phyloP scores from a whole-genome alignment of 805 yeast species.

The Myxozyma mucilagina region DNA sequence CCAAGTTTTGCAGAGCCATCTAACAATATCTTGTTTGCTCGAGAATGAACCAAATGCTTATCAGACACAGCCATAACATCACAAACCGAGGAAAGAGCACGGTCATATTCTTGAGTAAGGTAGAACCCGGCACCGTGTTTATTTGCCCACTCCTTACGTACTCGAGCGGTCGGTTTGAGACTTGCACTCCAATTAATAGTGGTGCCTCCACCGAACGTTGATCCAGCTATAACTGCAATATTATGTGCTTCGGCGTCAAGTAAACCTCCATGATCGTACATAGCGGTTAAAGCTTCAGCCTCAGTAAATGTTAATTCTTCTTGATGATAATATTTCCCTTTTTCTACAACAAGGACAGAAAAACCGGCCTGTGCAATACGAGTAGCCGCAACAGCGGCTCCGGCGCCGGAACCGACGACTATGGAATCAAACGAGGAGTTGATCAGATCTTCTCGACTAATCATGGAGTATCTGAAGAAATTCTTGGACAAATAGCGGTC shows the following conservation, averaged over 20 bases:
- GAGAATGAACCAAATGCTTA: constrained; percentile 47
- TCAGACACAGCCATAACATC: constrained; percentile 51
- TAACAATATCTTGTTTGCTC: constrained; percentile 47
- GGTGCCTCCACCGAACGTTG: constrained; percentile 60
- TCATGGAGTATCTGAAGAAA: constrained; percentile 41
- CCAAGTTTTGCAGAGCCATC: constrained; percentile 51
- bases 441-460: constrained; percentile 32
- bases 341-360: constrained; percentile 51
- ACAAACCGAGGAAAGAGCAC: constrained; percentile 50
- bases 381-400: constrained; percentile 56
- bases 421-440: constrained; percentile 47
- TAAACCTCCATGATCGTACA: constrained; percentile 48
- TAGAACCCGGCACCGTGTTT: constrained; percentile 50
- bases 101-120: constrained; percentile 47
- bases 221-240: constrained; percentile 49
- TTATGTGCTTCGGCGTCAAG: constrained; percentile 44
- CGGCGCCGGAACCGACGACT: constrained; percentile 55
- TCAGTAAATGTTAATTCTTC: constrained; percentile 45
- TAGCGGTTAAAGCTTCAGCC: constrained; percentile 40
- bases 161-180: constrained; percentile 51
- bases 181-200: constrained; percentile 61
- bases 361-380: constrained; percentile 48
- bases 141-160: constrained; percentile 53
- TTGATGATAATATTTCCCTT: constrained; percentile 48
- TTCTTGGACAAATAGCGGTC: constrained; percentile 38